Percentiles rank a stretch among this genome's conserved stretches.
These are phyloP conservation scores for Russula olivacea DNA, from an alignment of 768 basidiomycete species.

Conservation along the genomic window DNA sequence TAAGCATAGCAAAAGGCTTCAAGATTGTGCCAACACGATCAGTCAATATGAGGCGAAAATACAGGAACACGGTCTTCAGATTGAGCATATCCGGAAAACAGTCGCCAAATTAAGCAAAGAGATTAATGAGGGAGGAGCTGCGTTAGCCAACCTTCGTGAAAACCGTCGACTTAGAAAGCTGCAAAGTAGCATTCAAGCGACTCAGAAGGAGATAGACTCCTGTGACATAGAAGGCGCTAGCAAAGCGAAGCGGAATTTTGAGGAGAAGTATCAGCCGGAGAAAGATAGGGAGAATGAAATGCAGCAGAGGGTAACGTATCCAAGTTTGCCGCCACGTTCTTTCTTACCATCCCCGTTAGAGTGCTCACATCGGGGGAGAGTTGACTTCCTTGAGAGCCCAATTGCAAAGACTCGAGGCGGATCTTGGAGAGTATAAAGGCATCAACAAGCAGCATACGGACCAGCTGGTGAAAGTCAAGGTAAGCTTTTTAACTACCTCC, in stretches of 20 bases:
- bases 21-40: constrained; percentile 53
- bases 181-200: constrained; percentile 55
- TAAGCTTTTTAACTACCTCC: constrained; percentile 30
- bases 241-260: constrained; percentile 77
- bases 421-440: constrained; percentile 82
- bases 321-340: constrained; percentile 6
- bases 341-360: constrained; percentile 38
- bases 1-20: constrained; percentile 53
- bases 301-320: constrained; percentile 52
- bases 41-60: constrained; percentile 44
- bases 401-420: constrained; percentile 56
- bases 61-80: constrained; percentile 35
- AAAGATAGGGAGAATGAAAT: constrained; percentile 68
- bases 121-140: constrained; percentile 68
- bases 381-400: constrained; percentile 66
- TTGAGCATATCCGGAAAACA: constrained; percentile 38
- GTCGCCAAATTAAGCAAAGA: constrained; percentile 67
- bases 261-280: constrained; percentile 67
- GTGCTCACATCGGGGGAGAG: constrained; percentile 78
- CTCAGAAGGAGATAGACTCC: constrained; percentile 64
- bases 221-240: constrained; percentile 84
- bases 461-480: constrained; percentile 93
- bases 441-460: constrained; percentile 81
- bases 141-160: constrained; percentile 66
- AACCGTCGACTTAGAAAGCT: constrained; percentile 76